Conservation (phyloP, 352 stramenopile genomes). For the Achlya hypogyna region DNA sequence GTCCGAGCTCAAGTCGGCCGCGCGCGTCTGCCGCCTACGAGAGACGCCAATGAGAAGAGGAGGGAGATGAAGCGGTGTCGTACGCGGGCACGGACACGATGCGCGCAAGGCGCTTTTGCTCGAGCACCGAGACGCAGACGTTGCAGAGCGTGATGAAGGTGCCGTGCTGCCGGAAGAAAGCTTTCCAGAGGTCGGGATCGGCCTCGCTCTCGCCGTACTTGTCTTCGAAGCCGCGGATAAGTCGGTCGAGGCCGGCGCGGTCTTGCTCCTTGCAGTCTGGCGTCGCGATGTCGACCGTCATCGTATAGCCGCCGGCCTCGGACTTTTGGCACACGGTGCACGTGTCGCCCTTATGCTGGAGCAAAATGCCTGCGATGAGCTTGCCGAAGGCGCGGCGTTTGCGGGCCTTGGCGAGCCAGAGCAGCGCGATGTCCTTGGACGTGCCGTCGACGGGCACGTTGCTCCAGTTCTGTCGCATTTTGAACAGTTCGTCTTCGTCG, state of each 20-base stretch:
- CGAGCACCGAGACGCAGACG: conserved; percentile 67
- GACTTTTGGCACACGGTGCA: conserved; percentile 78
- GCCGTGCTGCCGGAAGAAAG: conserved; percentile 92
- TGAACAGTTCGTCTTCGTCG: conserved; percentile 85
- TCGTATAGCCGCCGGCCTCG: conserved; percentile 50
- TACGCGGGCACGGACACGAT: conserved; percentile 27
- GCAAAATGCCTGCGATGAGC: conserved; percentile 74
- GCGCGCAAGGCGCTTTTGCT: conserved; percentile 40
- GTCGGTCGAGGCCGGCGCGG: conserved; percentile 57
- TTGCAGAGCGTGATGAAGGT: conserved; percentile 92
- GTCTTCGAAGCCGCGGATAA: conserved; percentile 63
- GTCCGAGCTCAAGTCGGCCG: conserved; percentile 91
- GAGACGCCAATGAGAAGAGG: neutral
- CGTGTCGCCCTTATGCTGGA: conserved; percentile 68
- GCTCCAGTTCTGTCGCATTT: conserved; percentile 78
- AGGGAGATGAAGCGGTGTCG: neutral
- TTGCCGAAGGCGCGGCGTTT: conserved; percentile 89
- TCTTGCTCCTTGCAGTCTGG: conserved; percentile 58
- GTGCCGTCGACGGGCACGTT: conserved; percentile 75
- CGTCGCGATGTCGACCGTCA: conserved; percentile 78
- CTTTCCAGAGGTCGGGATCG: conserved; percentile 91
- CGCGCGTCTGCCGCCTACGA: conserved; percentile 35
- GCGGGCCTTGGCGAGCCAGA: conserved; percentile 88
- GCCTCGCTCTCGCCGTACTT: conserved; percentile 82
- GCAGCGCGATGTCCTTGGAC: conserved; percentile 82